phyloP scores from a whole-genome alignment of 495 filamentous ascomycete species.

The Aspergillus funiculosus region DNA sequence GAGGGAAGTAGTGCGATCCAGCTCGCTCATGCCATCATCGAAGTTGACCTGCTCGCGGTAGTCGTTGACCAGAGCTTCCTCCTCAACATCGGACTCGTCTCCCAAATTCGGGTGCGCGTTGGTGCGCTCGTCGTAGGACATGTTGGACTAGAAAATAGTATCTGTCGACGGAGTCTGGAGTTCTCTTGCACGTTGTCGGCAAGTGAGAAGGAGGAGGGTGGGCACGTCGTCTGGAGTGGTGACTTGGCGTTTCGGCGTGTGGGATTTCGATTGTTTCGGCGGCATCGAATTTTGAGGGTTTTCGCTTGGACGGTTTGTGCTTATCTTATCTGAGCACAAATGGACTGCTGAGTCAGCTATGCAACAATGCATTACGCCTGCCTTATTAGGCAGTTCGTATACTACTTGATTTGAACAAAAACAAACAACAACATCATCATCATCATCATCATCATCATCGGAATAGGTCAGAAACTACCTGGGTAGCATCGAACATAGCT shows the following conservation, averaged over 20 bases:
- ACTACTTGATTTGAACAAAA: background rate
- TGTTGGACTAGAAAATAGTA: conserved; percentile 25
- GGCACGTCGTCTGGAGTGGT: conserved; percentile 26
- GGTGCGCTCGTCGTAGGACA: conserved; percentile 49
- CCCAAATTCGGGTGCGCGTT: conserved; percentile 51
- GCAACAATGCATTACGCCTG: background rate
- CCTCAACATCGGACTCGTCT: conserved; percentile 86
- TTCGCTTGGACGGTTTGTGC: conserved; percentile 45
- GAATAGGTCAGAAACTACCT: too few relatives aligned
- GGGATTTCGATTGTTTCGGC: conserved; percentile 37
- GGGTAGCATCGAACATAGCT: too few relatives aligned
- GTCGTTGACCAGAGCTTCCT: conserved; percentile 89
- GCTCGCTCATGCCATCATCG: conserved; percentile 74
- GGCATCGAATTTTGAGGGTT: conserved; percentile 50
- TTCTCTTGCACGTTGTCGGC: conserved; percentile 24
- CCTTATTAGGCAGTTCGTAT: background rate
- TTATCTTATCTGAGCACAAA: conserved; percentile 47
- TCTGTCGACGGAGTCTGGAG: conserved; percentile 12
- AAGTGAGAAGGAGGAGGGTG: conserved; percentile 21
- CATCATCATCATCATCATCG: too few relatives aligned
- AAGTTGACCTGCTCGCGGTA: conserved; percentile 92
- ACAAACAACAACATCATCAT: too few relatives aligned
- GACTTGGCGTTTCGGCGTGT: conserved; percentile 38
- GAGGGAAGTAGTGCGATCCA: conserved; percentile 57
- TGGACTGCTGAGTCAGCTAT: conserved; percentile 33